Evolutionary conservation across 306 rosid genomes (phyloP), one percentile per base, ranked within the genome.

Genomic region (Ceratonia siliqua): DNA sequence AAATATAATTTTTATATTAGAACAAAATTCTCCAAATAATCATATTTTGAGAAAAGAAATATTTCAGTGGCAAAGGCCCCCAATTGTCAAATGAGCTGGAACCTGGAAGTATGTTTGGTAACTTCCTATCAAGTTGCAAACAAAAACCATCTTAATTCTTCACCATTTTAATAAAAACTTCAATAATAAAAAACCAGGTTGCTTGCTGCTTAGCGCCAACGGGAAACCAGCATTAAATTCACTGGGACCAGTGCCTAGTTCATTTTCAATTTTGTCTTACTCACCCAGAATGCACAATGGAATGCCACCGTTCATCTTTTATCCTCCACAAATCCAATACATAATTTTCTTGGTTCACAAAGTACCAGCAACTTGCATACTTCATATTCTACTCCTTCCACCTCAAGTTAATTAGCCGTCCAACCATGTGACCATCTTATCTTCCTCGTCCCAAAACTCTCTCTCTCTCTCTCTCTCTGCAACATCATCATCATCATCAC

Each of bases 341-440:
- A 81, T 69, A 36, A 66, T 75, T 73, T 78, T 79, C 75, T 49
- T 86, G 96, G 89, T 69, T 89, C 82, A 81, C 11, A 81, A 79
- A 72, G 17, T 10, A 68, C 86, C 92, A 85, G 58, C 88, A 74
- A 33, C 32, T 52, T 32, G 73, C 82, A 73, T 35, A 20, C 62
- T 72, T 50, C 53, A 61, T 38, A 39, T 10, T 8, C 45, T 9
- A 11, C 39, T 70, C 78, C 76, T 83, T 70, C 70, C 75, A 57
- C 85, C 85, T 62, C 84, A 56, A 39, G 59, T 57, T 58, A 70
- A 62, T 38, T 39, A 64, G 55, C 76, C 74, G 70, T 20, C 73
- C 81, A 27, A 67, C 68, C 72, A 70, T 53, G 63, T 79, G 49
- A 70, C 14, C 63, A 66, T 68, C 84, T 65, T 76, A 79, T 85